These are phyloP conservation scores for Teunomyces aglyptinius DNA, from an alignment of 805 yeast species.

Conservation along the genomic window DNA sequence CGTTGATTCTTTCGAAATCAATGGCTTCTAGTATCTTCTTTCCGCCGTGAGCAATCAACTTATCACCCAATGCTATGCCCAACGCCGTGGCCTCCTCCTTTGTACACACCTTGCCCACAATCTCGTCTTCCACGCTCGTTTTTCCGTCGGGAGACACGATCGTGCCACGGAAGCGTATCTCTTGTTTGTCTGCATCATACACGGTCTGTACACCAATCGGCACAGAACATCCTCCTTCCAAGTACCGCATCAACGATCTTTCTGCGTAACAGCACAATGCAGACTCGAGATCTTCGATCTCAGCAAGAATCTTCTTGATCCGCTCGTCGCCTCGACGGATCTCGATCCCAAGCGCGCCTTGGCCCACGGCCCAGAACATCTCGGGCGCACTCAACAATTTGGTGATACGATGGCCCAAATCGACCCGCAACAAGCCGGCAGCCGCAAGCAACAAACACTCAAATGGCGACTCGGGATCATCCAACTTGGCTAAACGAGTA, in stretches of 20 bases:
- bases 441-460: constrained; percentile 84
- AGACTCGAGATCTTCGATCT: constrained; percentile 64
- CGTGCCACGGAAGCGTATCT: constrained; percentile 59
- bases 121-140: constrained; percentile 59
- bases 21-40: constrained; percentile 77
- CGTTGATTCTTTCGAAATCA: constrained; percentile 63
- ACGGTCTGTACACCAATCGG: constrained; percentile 87
- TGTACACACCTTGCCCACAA: constrained; percentile 35
- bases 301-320: constrained; percentile 56
- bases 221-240: constrained; percentile 98
- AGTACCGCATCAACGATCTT: constrained; percentile 76
- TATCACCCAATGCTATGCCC: constrained; percentile 69
- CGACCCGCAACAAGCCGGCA: constrained; percentile 82
- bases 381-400: constrained; percentile 65
- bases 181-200: constrained; percentile 43
- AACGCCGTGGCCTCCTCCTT: constrained; percentile 64
- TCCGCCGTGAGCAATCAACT: constrained; percentile 74
- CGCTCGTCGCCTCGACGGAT: constrained; percentile 67
- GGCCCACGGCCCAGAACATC: constrained; percentile 98
- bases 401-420: constrained; percentile 73
- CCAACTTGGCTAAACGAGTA: constrained; percentile 80
- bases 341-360: constrained; percentile 95
- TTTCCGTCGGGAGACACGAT: constrained; percentile 86
- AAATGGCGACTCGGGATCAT: constrained; percentile 61
- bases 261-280: constrained; percentile 83